Evolutionary conservation across 441 rosid species (phyloP), one percentile per base, ranked within the genome.

Genomic region (Metrosideros polymorpha): DNA sequence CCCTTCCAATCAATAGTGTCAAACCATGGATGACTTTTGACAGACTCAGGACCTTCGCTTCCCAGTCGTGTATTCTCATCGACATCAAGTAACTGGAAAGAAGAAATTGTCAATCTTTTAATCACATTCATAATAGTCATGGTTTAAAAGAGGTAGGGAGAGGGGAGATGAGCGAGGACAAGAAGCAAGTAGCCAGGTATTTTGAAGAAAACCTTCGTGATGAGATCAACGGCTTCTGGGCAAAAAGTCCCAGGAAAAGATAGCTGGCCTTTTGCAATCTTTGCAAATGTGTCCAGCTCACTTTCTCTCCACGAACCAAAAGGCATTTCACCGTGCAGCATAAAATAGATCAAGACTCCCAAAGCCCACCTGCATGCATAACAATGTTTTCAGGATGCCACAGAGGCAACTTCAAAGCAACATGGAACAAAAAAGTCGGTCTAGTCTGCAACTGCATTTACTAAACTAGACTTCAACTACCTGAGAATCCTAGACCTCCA

Each of bases 251-350:
- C 87, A 6, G 96, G 94, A 88, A 95, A 92, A 83, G 85, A 88
- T 84, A 96, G 89, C 82, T 92, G 98, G 85, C 98, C 96, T 92
- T 92, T 95, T 0, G 96, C 98, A 87, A 95, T 94, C 92, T 95
- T 95, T 52, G 96, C 94, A 87, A 90, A 92, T 15, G 93, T 93
- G 86, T 95, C 98, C 77, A 91, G 92, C 91, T 98, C 99, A 82
- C 93, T 92, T 86, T 93, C 95, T 92, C 99, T 93, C 98, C 98
- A 95, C 15, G 97, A 94, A 50, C 98, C 98, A 53, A 98, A 98
- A 61, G 99, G 97, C 98, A 92, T 93, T 92, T 96, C 98, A 50
- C 97, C 95, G 86, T 90, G 92, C 82, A 95, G 91, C 96, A 94
- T 95, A 93, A 92, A 95, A 90, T 93, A 95, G 88, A 96, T 92